Evolutionary conservation across 345 rosid species (phyloP).

Genomic region (Mallotus nudiflorus): DNA sequence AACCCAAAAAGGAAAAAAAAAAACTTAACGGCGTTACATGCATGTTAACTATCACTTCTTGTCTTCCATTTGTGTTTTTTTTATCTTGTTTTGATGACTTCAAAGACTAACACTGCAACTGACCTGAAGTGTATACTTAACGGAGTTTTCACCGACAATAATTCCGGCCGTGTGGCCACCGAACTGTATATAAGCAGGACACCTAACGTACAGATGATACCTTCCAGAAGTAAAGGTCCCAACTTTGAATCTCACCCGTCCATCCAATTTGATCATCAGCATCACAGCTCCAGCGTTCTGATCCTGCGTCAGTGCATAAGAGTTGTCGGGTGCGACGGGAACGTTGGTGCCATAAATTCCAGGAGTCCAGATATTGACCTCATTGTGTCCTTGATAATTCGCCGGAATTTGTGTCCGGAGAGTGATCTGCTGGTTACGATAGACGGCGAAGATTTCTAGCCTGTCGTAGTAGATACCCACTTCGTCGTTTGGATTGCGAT

Average conservation of each 20-base stretch:
- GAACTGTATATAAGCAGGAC: conserved; percentile 58
- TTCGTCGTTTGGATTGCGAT: conserved; percentile 75
- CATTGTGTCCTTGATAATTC: conserved; percentile 63
- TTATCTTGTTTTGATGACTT: too few relatives aligned
- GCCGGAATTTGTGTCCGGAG: conserved; percentile 51
- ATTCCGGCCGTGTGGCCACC: conserved; percentile 55
- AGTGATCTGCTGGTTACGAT: conserved; percentile 79
- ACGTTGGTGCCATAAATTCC: conserved; percentile 58
- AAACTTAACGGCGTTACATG: conserved; percentile 15
- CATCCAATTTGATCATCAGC: conserved; percentile 66
- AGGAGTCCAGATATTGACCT: conserved; percentile 79
- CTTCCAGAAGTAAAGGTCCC: conserved; percentile 56
- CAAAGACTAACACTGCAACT: conserved; percentile 71
- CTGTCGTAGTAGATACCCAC: conserved; percentile 87
- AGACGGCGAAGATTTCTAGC: conserved; percentile 66
- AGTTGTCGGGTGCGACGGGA: conserved; percentile 79
- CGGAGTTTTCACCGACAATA: conserved; percentile 54
- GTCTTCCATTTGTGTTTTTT: background rate
- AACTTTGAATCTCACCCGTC: conserved; percentile 84
- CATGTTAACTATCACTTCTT: background rate
- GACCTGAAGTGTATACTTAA: conserved; percentile 58
- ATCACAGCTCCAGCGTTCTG: conserved; percentile 47
- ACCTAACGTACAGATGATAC: conserved; percentile 64
- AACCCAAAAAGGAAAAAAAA: background rate
- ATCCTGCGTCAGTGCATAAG: conserved; percentile 47